Evolutionary conservation across 139 green algal genomes (phyloP).

Genomic region (Picochlorum sp.): DNA sequence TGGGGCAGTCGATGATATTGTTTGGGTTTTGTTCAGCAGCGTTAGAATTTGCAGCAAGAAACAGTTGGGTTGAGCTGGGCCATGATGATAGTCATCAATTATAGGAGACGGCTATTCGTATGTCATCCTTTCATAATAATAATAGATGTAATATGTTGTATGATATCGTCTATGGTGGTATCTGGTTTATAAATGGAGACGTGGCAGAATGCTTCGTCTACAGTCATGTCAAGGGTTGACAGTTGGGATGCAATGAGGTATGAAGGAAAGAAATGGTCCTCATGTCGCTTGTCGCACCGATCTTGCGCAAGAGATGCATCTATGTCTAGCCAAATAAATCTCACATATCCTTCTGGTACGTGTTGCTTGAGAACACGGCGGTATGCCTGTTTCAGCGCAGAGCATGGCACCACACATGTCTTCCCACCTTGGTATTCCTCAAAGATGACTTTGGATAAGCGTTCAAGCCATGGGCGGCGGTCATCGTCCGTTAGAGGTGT

Average conservation of each 20-base stretch:
- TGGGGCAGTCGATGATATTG: constrained; percentile 44
- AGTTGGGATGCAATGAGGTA: neutral
- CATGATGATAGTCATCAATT: neutral
- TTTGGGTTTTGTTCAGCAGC: constrained; percentile 55
- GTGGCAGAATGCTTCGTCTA: too few species aligned
- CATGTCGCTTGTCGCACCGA: neutral
- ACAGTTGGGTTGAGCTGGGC: neutral
- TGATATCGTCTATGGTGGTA: too few species aligned
- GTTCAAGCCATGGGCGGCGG: neutral
- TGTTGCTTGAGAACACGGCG: neutral
- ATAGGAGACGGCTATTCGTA: too few species aligned
- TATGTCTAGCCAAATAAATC: neutral
- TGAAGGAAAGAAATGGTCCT: neutral
- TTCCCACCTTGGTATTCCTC: too few species aligned
- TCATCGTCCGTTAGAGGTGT: neutral
- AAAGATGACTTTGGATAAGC: neutral
- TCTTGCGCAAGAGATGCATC: neutral
- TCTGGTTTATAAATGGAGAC: too few species aligned
- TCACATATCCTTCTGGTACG: neutral
- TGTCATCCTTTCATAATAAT: too few species aligned
- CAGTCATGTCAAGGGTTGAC: neutral
- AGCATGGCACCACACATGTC: neutral
- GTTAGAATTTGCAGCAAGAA: constrained; percentile 41
- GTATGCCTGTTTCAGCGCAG: constrained; percentile 3
- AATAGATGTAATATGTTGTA: too few species aligned